Evolutionary conservation across 2,329 filamentous ascomycete genomes (phyloP).

Genomic region (Thielaviopsis populi): DNA sequence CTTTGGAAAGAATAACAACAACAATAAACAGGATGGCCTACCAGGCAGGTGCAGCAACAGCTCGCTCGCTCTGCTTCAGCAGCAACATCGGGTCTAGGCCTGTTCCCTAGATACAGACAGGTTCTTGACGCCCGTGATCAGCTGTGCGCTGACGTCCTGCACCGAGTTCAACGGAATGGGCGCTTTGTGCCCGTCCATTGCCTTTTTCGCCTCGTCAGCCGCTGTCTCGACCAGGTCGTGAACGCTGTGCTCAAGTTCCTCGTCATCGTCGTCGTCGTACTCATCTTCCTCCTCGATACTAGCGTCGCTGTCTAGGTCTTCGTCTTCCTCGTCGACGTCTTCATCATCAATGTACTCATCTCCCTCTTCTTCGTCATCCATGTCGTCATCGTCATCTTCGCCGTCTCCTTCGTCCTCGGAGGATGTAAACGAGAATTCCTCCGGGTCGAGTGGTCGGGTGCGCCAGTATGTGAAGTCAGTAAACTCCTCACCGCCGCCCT

Average conservation of each 20-base stretch:
- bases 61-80: neutral
- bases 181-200: neutral
- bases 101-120: slow-evolving; percentile 14
- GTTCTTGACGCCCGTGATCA: slow-evolving; percentile 18
- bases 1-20: neutral
- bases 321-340: slow-evolving; percentile 22
- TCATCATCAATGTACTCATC: slow-evolving; percentile 33
- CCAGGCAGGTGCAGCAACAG: neutral
- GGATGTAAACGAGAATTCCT: slow-evolving; percentile 79
- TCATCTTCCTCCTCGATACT: slow-evolving; percentile 29
- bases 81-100: neutral
- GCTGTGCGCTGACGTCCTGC: slow-evolving; percentile 17
- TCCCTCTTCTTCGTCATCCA: slow-evolving; percentile 34
- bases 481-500: slow-evolving; percentile 81
- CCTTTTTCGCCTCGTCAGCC: slow-evolving; percentile 10
- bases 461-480: slow-evolving; percentile 98
- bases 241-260: slow-evolving; percentile 14
- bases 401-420: slow-evolving; percentile 37
- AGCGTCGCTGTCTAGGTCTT: slow-evolving; percentile 27
- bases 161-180: neutral
- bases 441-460: slow-evolving; percentile 65
- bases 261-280: slow-evolving; percentile 25
- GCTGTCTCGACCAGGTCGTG: slow-evolving; percentile 12
- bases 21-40: neutral
- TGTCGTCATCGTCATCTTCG: slow-evolving; percentile 39